Evolutionary conservation across 768 basidiomycete genomes (phyloP).

Genomic region (Tricholoma terreum): DNA sequence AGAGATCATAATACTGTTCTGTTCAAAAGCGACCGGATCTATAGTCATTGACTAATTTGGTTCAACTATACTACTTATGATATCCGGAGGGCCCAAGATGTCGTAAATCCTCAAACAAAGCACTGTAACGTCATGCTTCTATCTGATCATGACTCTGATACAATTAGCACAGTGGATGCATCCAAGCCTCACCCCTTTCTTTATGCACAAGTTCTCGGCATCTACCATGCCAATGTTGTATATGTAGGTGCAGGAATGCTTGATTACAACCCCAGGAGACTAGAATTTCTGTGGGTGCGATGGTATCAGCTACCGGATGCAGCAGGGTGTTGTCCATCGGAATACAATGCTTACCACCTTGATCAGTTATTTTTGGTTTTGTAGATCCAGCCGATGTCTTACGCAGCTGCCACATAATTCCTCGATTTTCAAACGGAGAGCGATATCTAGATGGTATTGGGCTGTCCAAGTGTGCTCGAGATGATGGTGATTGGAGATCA

Average conservation of each 20-base stretch:
- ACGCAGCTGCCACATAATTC: constrained; percentile 13
- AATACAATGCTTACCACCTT: neutral
- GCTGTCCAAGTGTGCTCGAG: constrained; percentile 2
- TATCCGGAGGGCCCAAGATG: neutral
- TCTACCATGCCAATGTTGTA: constrained; percentile 10
- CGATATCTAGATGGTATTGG: neutral
- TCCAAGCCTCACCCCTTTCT: too few relatives aligned
- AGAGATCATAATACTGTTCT: too few relatives aligned
- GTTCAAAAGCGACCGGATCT: constrained; percentile 1
- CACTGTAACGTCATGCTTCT: constrained; percentile 4
- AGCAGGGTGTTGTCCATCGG: too few relatives aligned
- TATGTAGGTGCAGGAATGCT: neutral
- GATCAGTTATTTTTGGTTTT: constrained; percentile 13
- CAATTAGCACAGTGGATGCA: too few relatives aligned
- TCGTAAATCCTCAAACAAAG: constrained; percentile 1
- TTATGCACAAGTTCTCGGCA: constrained; percentile 6
- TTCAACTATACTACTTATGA: constrained; percentile 12
- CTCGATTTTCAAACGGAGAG: constrained; percentile 7
- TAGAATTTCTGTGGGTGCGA: constrained; percentile 13
- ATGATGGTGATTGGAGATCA: constrained; percentile 5
- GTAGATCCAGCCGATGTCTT: constrained; percentile 12
- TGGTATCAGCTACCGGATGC: constrained; percentile 8
- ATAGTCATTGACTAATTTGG: neutral
- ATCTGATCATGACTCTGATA: too few relatives aligned
- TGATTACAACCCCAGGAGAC: neutral